A percentile compares a stretch with the other conserved stretches of the same genome.
These are phyloP conservation scores for Ceratobasidium sp. DNA, from an alignment of 1,284 basidiomycete genomes.

Conservation along the genomic window DNA sequence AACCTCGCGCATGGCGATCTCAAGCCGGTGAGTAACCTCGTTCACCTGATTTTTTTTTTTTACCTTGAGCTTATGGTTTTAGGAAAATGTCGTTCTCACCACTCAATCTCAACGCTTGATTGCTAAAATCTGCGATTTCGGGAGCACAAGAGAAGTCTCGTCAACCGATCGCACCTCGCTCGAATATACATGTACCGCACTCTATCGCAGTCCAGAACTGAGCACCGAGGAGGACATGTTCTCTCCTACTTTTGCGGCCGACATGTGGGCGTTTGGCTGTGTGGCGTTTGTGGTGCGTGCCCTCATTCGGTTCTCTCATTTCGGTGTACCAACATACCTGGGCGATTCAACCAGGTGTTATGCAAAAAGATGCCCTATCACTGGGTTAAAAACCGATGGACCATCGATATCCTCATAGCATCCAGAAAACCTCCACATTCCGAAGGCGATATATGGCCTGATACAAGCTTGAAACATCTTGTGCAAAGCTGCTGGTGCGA, in stretches of 20 bases:
- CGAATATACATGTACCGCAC: conserved; percentile 3
- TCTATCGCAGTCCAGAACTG: conserved; percentile 34
- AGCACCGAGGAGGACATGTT: conserved; percentile 10
- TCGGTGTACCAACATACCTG: not conserved
- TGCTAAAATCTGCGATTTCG: conserved; percentile 36
- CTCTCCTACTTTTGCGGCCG: conserved; percentile 3
- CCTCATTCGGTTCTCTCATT: not conserved
- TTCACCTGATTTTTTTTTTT: not conserved
- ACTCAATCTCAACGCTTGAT: not conserved
- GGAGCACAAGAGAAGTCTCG: conserved; percentile 1
- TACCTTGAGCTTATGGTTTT: not conserved
- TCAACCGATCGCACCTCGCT: not conserved
- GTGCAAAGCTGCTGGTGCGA: conserved; percentile 29
- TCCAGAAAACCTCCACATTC: conserved; percentile 25
- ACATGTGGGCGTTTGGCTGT: conserved; percentile 34
- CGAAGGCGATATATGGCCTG: conserved; percentile 20
- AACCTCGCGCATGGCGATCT: conserved; percentile 28
- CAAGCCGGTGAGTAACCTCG: conserved; percentile 10
- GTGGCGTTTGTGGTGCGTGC: conserved; percentile 34
- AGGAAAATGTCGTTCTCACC: conserved; percentile 27
- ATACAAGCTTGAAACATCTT: not conserved
- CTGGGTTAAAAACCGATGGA: conserved; percentile 34
- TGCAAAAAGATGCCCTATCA: conserved; percentile 36
- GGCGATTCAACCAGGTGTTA: not conserved
- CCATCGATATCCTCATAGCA: conserved; percentile 23